Evolutionary conservation across 2,329 filamentous ascomycete genomes (phyloP).

Genomic region (Aureobasidium zeae): DNA sequence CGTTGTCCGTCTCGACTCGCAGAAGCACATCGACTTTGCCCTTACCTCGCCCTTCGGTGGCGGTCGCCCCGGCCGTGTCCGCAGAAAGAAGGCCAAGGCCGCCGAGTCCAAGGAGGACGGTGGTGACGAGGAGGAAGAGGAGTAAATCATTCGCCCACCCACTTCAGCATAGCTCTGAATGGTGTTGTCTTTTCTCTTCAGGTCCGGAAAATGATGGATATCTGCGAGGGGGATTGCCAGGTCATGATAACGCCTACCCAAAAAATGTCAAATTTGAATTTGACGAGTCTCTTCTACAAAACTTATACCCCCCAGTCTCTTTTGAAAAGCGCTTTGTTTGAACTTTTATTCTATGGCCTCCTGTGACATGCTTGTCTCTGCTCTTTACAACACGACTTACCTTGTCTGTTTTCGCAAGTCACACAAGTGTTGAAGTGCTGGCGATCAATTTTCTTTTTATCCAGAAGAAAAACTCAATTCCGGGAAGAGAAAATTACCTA

Average conservation of each 20-base stretch:
- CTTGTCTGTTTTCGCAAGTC: too few relatives aligned
- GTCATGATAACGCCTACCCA: constrained; percentile 13
- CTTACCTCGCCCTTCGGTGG: constrained; percentile 96
- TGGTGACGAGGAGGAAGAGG: constrained; percentile 80
- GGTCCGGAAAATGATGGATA: constrained; percentile 13
- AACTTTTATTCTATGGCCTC: too few relatives aligned
- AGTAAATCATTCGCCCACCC: constrained; percentile 26
- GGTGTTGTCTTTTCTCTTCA: background rate
- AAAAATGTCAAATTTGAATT: constrained; percentile 13
- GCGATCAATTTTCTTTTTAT: too few relatives aligned
- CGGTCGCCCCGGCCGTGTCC: constrained; percentile 91
- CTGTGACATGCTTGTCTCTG: background rate
- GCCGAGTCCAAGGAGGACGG: constrained; percentile 74
- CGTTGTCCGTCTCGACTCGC: constrained; percentile 98
- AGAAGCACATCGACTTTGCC: constrained; percentile 99
- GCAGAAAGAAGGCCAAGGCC: constrained; percentile 99
- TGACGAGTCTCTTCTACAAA: constrained; percentile 15
- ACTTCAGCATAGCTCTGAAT: constrained; percentile 10
- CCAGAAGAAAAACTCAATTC: too few relatives aligned
- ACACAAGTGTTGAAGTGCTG: too few relatives aligned
- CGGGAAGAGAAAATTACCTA: too few relatives aligned
- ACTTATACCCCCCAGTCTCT: too few relatives aligned
- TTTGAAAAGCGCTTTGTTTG: too few relatives aligned
- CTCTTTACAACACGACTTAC: background rate
- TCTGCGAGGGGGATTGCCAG: constrained; percentile 13